phyloP scores from a whole-genome alignment of 2,329 filamentous ascomycete species.

The Phyllosticta ampelicida region DNA sequence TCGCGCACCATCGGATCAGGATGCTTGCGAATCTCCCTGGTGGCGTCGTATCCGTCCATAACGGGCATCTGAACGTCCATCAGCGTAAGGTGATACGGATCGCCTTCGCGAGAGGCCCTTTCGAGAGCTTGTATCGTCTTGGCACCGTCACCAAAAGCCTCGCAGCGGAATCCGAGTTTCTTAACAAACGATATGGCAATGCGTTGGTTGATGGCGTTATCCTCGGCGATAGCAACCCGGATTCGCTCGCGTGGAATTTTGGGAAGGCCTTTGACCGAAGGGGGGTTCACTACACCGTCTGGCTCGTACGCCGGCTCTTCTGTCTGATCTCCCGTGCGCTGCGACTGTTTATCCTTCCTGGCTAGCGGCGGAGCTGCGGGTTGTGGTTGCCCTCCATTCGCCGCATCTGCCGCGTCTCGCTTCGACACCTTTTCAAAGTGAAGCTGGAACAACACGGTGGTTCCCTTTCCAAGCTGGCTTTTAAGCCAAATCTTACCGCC shows the following conservation, averaged over 20 bases:
- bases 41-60: constrained; percentile 85
- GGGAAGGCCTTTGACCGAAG: constrained; percentile 53
- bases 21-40: constrained; percentile 69
- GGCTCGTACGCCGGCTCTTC: constrained; percentile 29
- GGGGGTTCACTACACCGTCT: constrained; percentile 15
- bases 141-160: constrained; percentile 81
- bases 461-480: constrained; percentile 61
- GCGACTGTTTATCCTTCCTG: background rate
- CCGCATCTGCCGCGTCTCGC: constrained; percentile 40
- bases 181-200: constrained; percentile 87
- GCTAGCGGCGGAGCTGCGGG: background rate
- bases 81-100: constrained; percentile 72
- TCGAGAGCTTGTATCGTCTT: constrained; percentile 82
- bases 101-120: constrained; percentile 55
- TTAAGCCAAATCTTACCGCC: constrained; percentile 75
- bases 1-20: constrained; percentile 64
- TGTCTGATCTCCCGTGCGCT: constrained; percentile 28
- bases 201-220: constrained; percentile 89
- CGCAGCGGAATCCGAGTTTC: constrained; percentile 74
- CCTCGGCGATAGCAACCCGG: constrained; percentile 85
- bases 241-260: constrained; percentile 66
- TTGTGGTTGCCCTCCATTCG: constrained; percentile 39
- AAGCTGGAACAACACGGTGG: constrained; percentile 66
- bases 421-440: constrained; percentile 72
- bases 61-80: constrained; percentile 98